Conservation (phyloP, 352 stramenopile genomes). For the Thraustochytrium sp. region DNA sequence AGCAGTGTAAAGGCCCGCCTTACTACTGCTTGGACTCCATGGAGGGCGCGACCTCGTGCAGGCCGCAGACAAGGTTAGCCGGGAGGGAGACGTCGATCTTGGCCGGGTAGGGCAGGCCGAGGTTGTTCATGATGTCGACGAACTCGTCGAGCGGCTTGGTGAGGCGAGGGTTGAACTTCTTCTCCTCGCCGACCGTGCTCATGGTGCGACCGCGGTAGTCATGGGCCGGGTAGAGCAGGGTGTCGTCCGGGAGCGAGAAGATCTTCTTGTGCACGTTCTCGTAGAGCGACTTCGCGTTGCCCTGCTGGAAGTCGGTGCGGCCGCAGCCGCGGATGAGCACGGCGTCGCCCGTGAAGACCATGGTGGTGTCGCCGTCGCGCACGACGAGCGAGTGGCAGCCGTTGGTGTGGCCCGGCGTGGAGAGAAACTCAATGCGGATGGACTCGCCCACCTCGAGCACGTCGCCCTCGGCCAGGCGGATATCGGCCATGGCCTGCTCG, state of each 20-base stretch:
- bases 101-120: slow-evolving; percentile 65
- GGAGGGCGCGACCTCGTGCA: slow-evolving; percentile 48
- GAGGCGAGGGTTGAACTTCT: slow-evolving; percentile 55
- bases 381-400: slow-evolving; percentile 56
- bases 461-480: slow-evolving; percentile 53
- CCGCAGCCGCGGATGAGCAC: slow-evolving; percentile 57
- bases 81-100: slow-evolving; percentile 67
- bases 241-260: slow-evolving; percentile 57
- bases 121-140: slow-evolving; percentile 57
- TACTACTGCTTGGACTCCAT: neutral
- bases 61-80: slow-evolving; percentile 61
- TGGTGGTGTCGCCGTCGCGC: slow-evolving; percentile 51
- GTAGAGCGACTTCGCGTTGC: slow-evolving; percentile 54
- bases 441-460: slow-evolving; percentile 50
- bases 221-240: slow-evolving; percentile 54
- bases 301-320: slow-evolving; percentile 55
- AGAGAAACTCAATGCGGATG: slow-evolving; percentile 38
- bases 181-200: slow-evolving; percentile 53
- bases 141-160: slow-evolving; percentile 59
- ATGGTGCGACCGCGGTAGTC: slow-evolving; percentile 53
- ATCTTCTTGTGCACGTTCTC: slow-evolving; percentile 55
- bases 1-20: too few species aligned
- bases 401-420: slow-evolving; percentile 56
- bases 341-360: slow-evolving; percentile 58
- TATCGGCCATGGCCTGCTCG: slow-evolving; percentile 50